Conservation (phyloP, 73 alveolate species). For the Tetrahymena elliotti region DNA sequence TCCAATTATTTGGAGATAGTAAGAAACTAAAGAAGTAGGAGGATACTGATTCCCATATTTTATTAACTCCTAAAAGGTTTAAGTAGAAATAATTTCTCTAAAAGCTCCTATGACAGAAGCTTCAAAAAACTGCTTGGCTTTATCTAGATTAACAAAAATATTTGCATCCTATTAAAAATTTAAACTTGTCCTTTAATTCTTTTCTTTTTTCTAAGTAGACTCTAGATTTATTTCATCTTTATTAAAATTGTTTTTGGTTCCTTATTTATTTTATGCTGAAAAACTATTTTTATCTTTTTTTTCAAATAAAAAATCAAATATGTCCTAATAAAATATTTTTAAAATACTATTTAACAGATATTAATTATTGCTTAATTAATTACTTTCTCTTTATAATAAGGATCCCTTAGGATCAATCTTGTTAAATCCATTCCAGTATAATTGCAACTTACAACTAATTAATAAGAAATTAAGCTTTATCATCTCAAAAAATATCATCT, state of each 20-base stretch:
- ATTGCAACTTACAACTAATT: neutral
- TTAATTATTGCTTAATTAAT: neutral
- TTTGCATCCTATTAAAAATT: neutral
- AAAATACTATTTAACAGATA: neutral
- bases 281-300: neutral
- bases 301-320: neutral
- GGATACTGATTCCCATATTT: neutral
- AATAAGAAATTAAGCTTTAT: neutral
- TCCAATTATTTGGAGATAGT: neutral
- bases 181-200: neutral
- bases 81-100: neutral
- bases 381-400: neutral
- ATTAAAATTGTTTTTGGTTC: neutral
- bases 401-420: neutral
- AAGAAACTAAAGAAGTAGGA: neutral
- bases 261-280: neutral
- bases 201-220: neutral
- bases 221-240: neutral
- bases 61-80: neutral
- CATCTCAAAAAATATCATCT: too few species aligned
- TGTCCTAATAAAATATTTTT: neutral
- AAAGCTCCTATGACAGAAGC: neutral
- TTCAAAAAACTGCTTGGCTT: neutral
- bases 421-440: neutral
- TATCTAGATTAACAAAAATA: neutral